phyloP scores from a whole-genome alignment of 2,329 filamentous ascomycete genomes.

The Raffaelea ambrosiae region DNA sequence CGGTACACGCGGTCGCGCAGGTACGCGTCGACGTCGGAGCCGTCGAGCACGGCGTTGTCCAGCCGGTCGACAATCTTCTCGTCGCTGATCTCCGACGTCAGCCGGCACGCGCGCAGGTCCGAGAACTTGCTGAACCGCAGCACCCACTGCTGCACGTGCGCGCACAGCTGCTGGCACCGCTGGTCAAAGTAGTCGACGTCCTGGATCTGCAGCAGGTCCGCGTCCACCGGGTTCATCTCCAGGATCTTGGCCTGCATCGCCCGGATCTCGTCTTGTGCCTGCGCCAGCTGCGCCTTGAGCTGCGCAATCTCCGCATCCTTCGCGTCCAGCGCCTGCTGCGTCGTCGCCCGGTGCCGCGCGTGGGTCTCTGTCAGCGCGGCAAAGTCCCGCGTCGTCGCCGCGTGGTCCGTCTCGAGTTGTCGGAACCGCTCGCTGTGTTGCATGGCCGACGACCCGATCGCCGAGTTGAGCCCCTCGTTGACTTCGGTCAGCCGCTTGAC shows the following conservation, averaged over 20 bases:
- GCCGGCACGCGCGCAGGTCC: constrained; percentile 77
- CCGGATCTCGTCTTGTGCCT: constrained; percentile 55
- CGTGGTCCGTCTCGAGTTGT: constrained; percentile 58
- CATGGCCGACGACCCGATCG: constrained; percentile 66
- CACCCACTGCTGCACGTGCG: constrained; percentile 96
- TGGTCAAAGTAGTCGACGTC: constrained; percentile 95
- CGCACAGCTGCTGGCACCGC: constrained; percentile 88
- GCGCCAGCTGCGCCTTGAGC: constrained; percentile 69
- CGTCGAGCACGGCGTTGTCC: constrained; percentile 90
- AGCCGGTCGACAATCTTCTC: constrained; percentile 91
- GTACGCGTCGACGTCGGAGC: constrained; percentile 83
- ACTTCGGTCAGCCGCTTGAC: constrained; percentile 71
- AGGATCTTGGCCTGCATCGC: constrained; percentile 51
- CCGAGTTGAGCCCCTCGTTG: constrained; percentile 69
- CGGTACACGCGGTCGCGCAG: constrained; percentile 80
- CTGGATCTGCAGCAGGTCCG: constrained; percentile 65
- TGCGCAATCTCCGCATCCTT: constrained; percentile 78
- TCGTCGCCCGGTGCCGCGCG: constrained; percentile 24
- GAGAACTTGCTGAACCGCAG: constrained; percentile 97
- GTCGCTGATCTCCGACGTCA: constrained; percentile 76
- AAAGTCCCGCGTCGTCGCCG: constrained; percentile 52
- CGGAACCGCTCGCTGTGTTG: constrained; percentile 67
- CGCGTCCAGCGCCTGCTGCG: constrained; percentile 48
- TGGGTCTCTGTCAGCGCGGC: constrained; percentile 56
- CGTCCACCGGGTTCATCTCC: constrained; percentile 47